Base-by-base conservation (phyloP, 129 eudicot genomes). In the Calendula officinalis region DNA sequence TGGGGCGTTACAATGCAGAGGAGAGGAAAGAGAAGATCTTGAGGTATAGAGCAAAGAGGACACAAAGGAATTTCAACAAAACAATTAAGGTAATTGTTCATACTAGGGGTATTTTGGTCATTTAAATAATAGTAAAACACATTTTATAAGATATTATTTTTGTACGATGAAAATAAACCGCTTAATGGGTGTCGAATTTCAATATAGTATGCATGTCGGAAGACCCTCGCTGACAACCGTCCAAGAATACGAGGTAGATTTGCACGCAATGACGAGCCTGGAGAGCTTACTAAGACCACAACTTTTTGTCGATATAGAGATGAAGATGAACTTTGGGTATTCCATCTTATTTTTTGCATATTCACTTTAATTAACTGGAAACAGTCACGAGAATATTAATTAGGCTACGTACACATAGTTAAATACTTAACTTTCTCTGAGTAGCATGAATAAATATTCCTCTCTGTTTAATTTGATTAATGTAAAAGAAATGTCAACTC, bases 171-270 rank as follows among this genome's bases (percentile, higher is more conserved):
- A 22, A 47, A 45, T 59, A 47, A 37, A 47, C 3, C 4, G 12
- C 2, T 34, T 62, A 6, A 32, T 17, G 40, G 34, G 3, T 62
- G 34, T 51, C 3, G 43, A 39, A 53, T 13, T 34, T 46, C 8
- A 35, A 47, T 54, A 67, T 33, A 90, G 98, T 91, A 91, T 79
- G 96, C 91, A 76, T 91, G 98, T 58, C 96, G 98, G 42, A 91
- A 91, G 64, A 88, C 98, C 36, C 83, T 91, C 67, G 98, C 98
- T 8, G 98, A 91, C 71, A 91, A 76, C 40, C 78, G 98, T 43
- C 95, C 91, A 53, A 70, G 98, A 63, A 85, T 91, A 76, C 96
- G 98, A 56, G 98, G 98, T 72, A 87, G 98, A 67, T 91, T 91
- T 70, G 98, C 96, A 4, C 84, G 96, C 9, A 91, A 83, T 68